Conservation (phyloP, 2,329 filamentous ascomycete species). For the Metarhizium robertsii region DNA sequence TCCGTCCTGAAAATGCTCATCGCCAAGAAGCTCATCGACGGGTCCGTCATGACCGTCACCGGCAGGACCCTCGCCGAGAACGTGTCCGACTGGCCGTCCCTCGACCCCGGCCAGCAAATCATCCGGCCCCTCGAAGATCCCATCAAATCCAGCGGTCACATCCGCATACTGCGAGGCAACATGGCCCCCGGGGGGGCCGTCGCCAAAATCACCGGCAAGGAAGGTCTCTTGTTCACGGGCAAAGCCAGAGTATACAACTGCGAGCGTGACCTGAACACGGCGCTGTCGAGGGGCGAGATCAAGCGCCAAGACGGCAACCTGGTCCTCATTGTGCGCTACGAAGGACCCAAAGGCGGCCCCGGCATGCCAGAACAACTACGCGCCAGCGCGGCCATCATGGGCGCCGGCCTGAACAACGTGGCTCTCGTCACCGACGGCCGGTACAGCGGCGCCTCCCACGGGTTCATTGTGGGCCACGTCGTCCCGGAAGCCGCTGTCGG, state of each 20-base stretch:
- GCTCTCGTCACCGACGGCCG: slow-evolving; percentile 88
- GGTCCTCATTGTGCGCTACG: slow-evolving; percentile 85
- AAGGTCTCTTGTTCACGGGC: slow-evolving; percentile 74
- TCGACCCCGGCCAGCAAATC: slow-evolving; percentile 72
- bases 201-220: slow-evolving; percentile 94
- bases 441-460: slow-evolving; percentile 81
- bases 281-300: slow-evolving; percentile 60
- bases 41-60: slow-evolving; percentile 70
- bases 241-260: slow-evolving; percentile 80
- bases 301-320: slow-evolving; percentile 56
- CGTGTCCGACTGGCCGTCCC: slow-evolving; percentile 63
- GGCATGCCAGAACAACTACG: slow-evolving; percentile 95
- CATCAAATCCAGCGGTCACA: slow-evolving; percentile 78
- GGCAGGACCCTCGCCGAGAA: slow-evolving; percentile 79
- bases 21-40: slow-evolving; percentile 65
- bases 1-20: slow-evolving; percentile 80
- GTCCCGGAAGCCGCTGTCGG: slow-evolving; percentile 84
- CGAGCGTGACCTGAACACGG: slow-evolving; percentile 67
- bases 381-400: slow-evolving; percentile 85
- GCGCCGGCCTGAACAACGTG: slow-evolving; percentile 76
- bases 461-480: slow-evolving; percentile 90
- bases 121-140: slow-evolving; percentile 68
- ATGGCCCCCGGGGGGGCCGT: slow-evolving; percentile 83
- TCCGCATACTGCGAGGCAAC: slow-evolving; percentile 82
- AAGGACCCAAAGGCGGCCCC: slow-evolving; percentile 85